Evolutionary conservation across 257 asterid species (phyloP), one percentile per base, ranked within the genome.

Genomic region (Gardenia jasminoides): DNA sequence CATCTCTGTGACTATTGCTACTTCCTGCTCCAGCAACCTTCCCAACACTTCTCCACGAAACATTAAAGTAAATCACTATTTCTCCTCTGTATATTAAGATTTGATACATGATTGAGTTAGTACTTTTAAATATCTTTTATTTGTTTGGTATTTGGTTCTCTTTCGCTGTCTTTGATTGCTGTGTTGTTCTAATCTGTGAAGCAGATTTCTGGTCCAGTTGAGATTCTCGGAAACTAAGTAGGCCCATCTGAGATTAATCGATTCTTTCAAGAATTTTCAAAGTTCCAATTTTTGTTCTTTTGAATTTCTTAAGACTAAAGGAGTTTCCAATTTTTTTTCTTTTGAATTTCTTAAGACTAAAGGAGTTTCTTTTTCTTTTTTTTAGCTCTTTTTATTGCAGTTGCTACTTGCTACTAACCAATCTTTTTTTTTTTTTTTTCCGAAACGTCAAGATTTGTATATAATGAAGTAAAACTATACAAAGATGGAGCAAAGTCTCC

Each of bases 191-290:
- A 10, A 16, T 36, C 76, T 77, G 30, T 81, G 80, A 67, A 44
- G 85, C 82, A 86, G 90, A 77, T 86, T 70, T 80, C 71, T 79
- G 79, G 88, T 64, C 88, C 86, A 84, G 43, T 76, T 82, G 83
- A 80, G 83, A 28, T 67, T 80, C 31, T 70, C 70, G 82, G 86
- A 82, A 82, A 78, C 82, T 81, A 93, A 86, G 75, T 90, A 84
- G 82, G 77, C 83, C 84, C 88, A 76, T 11, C 82, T 79, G 72
- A 83, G 86, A 83, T 80, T 81, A 70, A 16, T 70, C 76, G 76
- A 84, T 82, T 80, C 86, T 26, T 77, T 80, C 44, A 81, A 80
- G 98, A 91, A 87, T 24, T 5, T 6, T 66, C 59, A 76, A 82
- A 85, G 85, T 66, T 76, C n/a, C 22, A 12, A 59, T 84, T 68